Evolutionary conservation across 2,329 filamentous ascomycete genomes (phyloP).

Genomic region (Elsinoe australis): DNA sequence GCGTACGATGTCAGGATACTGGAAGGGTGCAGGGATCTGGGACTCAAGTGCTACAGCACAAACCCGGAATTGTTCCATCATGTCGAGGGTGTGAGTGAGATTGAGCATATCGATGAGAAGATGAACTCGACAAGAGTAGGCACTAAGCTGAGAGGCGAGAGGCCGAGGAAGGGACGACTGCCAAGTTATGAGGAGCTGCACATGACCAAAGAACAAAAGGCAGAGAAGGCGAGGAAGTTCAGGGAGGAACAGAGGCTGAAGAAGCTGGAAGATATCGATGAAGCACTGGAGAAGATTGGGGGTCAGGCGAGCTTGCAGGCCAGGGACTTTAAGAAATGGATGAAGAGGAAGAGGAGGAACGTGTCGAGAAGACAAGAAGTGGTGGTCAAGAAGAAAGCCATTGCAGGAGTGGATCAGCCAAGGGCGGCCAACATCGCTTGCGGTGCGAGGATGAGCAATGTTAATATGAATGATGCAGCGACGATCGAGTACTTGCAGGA

Average conservation of each 20-base stretch:
- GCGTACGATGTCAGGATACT: slow-evolving; percentile 38
- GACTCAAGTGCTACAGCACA: slow-evolving; percentile 32
- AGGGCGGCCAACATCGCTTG: slow-evolving; percentile 8
- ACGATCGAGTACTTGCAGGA: slow-evolving; percentile 31
- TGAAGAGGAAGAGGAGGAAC: background rate
- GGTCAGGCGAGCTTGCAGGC: background rate
- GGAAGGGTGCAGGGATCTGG: slow-evolving; percentile 32
- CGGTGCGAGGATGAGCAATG: slow-evolving; percentile 32
- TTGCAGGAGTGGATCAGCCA: background rate
- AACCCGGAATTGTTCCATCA: slow-evolving; percentile 38
- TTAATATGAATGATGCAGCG: slow-evolving; percentile 30
- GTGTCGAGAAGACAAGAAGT: background rate
- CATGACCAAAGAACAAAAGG: background rate
- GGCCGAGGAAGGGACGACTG: no score
- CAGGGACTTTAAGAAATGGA: background rate
- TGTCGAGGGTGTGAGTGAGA: slow-evolving; percentile 30
- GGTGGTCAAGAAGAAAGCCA: background rate
- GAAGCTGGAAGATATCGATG: no score
- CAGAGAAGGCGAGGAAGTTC: background rate
- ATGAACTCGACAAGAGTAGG: background rate
- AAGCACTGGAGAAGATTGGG: background rate
- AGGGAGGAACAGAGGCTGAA: no score
- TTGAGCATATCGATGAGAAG: slow-evolving; percentile 24
- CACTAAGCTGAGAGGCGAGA: background rate
- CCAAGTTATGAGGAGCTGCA: slow-evolving; percentile 8